These are phyloP conservation scores for Parascedosporium putredinis DNA, from an alignment of 2,329 filamentous ascomycete genomes.

Conservation along the genomic window DNA sequence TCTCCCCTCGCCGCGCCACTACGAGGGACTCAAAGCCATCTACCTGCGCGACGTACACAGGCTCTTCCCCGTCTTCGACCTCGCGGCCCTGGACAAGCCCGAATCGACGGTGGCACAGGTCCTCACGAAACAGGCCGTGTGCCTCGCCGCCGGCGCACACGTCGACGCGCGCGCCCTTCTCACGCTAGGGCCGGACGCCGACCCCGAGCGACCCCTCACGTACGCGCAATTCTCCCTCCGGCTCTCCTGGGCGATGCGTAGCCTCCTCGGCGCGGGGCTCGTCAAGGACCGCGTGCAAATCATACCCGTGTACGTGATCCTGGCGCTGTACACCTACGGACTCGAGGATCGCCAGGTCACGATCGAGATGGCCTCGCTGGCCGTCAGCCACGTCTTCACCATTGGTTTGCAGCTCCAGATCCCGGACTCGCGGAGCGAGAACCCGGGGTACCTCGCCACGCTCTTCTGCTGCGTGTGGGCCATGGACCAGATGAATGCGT, in stretches of 20 bases:
- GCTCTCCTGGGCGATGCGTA: conserved; percentile 11
- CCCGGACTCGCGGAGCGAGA: neutral
- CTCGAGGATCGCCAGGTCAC: conserved; percentile 12
- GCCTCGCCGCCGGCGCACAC: conserved; percentile 3
- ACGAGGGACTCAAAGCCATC: conserved; percentile 1
- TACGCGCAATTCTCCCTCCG: conserved; percentile 11
- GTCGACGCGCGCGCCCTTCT: neutral
- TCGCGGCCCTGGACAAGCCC: neutral
- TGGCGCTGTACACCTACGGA: conserved; percentile 16
- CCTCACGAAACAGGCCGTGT: conserved; percentile 4
- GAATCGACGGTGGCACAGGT: neutral
- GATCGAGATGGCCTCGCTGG: conserved; percentile 9
- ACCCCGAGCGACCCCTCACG: neutral
- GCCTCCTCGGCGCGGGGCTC: conserved; percentile 7
- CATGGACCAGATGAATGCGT: conserved; percentile 1
- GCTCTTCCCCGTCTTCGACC: conserved; percentile 5
- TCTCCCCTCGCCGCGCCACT: neutral
- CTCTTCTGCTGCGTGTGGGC: conserved; percentile 8
- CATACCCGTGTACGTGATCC: conserved; percentile 22
- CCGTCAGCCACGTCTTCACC: conserved; percentile 4
- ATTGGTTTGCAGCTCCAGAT: conserved; percentile 4
- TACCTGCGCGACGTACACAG: conserved; percentile 7
- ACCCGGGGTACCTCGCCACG: conserved; percentile 1
- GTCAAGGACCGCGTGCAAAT: conserved; percentile 11
- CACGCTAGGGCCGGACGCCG: neutral